Base-by-base conservation (phyloP, 331 rosid genomes). In the Pyracantha coccinea region DNA sequence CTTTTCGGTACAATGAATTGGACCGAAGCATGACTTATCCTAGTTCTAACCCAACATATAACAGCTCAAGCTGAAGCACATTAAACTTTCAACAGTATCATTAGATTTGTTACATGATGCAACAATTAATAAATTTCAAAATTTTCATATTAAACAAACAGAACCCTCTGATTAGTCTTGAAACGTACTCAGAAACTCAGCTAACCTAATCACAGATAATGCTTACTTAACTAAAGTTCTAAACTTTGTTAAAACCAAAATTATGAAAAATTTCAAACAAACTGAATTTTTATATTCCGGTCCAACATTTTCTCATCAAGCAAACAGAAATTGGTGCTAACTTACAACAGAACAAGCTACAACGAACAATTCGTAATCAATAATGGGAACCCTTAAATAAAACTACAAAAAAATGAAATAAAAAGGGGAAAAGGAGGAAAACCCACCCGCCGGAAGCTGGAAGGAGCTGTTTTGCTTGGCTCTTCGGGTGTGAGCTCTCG, bases 401-500 rank as follows among this genome's bases (percentile, higher is more conserved):
- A 59, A 16, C 12, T 24, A 60, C 27, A 14, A 4, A 6, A 12
- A n/a, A 16, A 17, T 16, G 13, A 28, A 62, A 62, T 15, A 44
- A 31, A 24, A 67, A 8, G 19, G 2, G 58, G 29, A 77, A 53
- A n/a, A 31, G 41, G 69, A 19, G 24, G 53, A 62, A 68, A 72
- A 69, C 61, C 45, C 7, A 93, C 97, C 95, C 72, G 92, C 78
- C 52, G 93, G 84, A 53, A 89, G 84, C 32, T 20, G 77, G 53
- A 68, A 15, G 35, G 97, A 82, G 61, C 10, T 64, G 70, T 74
- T 38, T 72, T 84, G 83, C 72, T 81, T 86, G 13, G 91, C 69
- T 77, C 73, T 88, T 32, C 98, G 77, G 32, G 97, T 91, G 85
- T 89, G 96, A 81, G 93, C 78, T 66, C 95, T 76, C 6, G 97